Percentiles rank a stretch among this genome's conserved stretches.
Conservation (phyloP, 1,284 basidiomycete species). For the Coniophora puteana region DNA sequence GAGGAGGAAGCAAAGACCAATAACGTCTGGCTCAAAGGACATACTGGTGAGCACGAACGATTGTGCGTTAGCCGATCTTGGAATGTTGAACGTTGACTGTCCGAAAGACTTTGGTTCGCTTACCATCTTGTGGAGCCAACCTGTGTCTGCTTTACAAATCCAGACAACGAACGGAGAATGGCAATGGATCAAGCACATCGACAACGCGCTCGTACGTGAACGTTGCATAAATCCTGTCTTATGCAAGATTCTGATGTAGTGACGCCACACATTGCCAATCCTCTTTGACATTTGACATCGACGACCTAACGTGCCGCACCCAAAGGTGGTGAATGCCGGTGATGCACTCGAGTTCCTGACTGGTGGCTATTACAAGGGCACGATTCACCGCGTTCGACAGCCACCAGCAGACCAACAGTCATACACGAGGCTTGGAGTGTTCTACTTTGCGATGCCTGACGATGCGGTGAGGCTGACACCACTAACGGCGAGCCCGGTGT, state of each 20-base stretch:
- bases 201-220: constrained; percentile 44
- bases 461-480: constrained; percentile 30
- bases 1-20: constrained; percentile 48
- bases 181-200: constrained; percentile 52
- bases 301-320: background rate
- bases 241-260: constrained; percentile 52
- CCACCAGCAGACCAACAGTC: constrained; percentile 40
- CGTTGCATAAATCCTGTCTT: too few relatives aligned
- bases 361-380: constrained; percentile 47
- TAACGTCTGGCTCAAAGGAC: constrained; percentile 53
- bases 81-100: background rate
- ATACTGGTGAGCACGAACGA: too few relatives aligned
- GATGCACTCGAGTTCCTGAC: constrained; percentile 56
- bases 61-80: background rate
- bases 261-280: constrained; percentile 13
- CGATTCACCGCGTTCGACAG: constrained; percentile 39
- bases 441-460: constrained; percentile 38
- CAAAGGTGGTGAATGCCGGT: constrained; percentile 55
- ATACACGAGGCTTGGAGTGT: constrained; percentile 37
- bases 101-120: constrained; percentile 46
- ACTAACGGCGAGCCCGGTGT: constrained; percentile 25
- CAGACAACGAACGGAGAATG: constrained; percentile 42
- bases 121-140: constrained; percentile 54
- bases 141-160: constrained; percentile 51
- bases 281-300: too few relatives aligned